These are phyloP conservation scores for Corchorus olitorius DNA, from an alignment of 345 rosid species.

Conservation along the genomic window DNA sequence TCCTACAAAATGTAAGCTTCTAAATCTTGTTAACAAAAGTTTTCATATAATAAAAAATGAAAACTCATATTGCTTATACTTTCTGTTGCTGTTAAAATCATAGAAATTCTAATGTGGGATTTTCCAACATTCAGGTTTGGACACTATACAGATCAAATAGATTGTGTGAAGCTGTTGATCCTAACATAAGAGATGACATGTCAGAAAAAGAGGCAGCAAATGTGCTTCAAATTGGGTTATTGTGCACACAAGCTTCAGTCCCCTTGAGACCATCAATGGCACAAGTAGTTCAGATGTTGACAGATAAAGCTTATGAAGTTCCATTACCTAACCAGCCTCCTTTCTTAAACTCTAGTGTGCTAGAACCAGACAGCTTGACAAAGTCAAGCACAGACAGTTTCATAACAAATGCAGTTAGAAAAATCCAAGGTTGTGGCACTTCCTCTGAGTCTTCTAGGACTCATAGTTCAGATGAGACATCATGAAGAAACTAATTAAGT, in stretches of 20 bases:
- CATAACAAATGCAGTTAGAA: conserved; percentile 29
- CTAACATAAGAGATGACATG: conserved; percentile 29
- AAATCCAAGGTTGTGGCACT: conserved; percentile 28
- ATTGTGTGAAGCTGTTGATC: conserved; percentile 40
- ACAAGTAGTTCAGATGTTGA: conserved; percentile 42
- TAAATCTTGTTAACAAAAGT: not conserved
- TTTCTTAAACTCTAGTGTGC: conserved; percentile 33
- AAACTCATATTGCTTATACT: not conserved
- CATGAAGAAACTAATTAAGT: conserved; percentile 21
- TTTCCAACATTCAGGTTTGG: conserved; percentile 46
- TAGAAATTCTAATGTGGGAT: not conserved
- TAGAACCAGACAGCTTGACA: conserved; percentile 26
- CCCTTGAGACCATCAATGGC: conserved; percentile 53
- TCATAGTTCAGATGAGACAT: conserved; percentile 27
- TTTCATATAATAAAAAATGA: not conserved
- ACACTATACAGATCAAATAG: conserved; percentile 39
- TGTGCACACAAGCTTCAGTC: conserved; percentile 53
- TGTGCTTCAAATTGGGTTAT: conserved; percentile 52
- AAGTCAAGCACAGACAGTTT: conserved; percentile 34
- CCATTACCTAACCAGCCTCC: conserved; percentile 56
- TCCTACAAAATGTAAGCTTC: conserved; percentile 42
- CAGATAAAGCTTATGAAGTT: conserved; percentile 22
- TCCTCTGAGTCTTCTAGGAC: conserved; percentile 35
- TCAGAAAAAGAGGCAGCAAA: conserved; percentile 27
- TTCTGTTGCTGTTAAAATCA: not conserved